These are phyloP conservation scores for Elsinoe arachidis DNA, from an alignment of 2,329 filamentous ascomycete genomes.

Conservation along the genomic window DNA sequence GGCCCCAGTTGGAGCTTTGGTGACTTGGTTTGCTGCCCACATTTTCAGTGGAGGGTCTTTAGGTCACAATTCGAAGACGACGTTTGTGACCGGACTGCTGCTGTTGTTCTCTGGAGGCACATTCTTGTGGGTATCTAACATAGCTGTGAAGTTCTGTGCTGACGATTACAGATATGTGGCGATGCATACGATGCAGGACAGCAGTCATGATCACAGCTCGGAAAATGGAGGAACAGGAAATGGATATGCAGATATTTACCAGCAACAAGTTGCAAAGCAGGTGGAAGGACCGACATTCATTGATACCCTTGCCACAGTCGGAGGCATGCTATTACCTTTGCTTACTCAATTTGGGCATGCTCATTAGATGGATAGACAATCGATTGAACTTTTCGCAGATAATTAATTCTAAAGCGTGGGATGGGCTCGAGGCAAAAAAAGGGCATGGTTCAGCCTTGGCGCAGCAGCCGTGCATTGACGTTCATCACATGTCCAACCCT, in stretches of 20 bases:
- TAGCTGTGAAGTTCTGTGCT: neutral
- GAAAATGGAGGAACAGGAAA: constrained; percentile 41
- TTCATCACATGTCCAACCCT: constrained; percentile 2
- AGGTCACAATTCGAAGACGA: constrained; percentile 48
- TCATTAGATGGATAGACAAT: constrained; percentile 34
- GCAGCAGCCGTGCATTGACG: neutral
- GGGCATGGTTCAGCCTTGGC: neutral
- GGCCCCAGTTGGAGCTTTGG: constrained; percentile 74
- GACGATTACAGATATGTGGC: constrained; percentile 67
- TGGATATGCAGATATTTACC: constrained; percentile 25
- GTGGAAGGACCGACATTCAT: constrained; percentile 17
- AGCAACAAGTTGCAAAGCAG: constrained; percentile 13
- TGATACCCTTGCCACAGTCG: constrained; percentile 59
- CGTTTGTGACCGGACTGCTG: constrained; percentile 87
- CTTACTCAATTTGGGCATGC: constrained; percentile 71
- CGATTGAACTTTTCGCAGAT: neutral
- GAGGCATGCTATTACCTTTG: constrained; percentile 69
- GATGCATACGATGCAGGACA: constrained; percentile 96
- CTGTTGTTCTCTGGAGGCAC: constrained; percentile 93
- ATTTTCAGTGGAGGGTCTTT: constrained; percentile 57
- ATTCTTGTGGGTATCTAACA: constrained; percentile 62
- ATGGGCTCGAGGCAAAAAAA: neutral
- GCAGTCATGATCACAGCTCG: constrained; percentile 32
- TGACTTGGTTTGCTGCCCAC: constrained; percentile 72
- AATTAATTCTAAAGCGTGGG: constrained; percentile 1